phyloP scores from a whole-genome alignment of 2,329 filamentous ascomycete species.

The Trichoderma pleuroti region DNA sequence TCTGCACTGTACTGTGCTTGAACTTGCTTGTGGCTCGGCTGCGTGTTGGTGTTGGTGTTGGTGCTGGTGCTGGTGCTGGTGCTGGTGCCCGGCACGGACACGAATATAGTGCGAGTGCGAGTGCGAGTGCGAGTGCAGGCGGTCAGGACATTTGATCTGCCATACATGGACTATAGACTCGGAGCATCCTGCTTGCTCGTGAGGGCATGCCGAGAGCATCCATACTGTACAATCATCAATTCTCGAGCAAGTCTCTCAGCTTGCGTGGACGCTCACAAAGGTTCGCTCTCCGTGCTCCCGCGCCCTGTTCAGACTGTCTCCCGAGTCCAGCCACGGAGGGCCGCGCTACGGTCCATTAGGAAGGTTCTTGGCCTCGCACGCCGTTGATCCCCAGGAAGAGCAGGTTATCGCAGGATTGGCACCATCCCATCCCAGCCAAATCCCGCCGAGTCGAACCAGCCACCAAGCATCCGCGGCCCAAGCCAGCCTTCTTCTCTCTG shows the following conservation, averaged over 20 bases:
- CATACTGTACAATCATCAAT: too few species aligned
- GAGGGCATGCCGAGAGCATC: too few species aligned
- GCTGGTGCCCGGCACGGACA: neutral
- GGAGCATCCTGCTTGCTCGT: too few species aligned
- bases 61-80: too few species aligned
- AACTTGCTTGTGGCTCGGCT: neutral
- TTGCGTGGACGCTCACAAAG: too few species aligned
- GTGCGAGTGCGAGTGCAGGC: neutral
- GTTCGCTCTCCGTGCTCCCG: slow-evolving; percentile 8
- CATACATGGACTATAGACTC: too few species aligned
- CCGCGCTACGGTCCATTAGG: slow-evolving; percentile 14
- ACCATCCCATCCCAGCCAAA: neutral
- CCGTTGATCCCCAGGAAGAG: neutral
- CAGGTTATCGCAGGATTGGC: slow-evolving; percentile 15
- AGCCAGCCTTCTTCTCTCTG: neutral
- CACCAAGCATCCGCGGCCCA: neutral
- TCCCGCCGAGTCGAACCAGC: too few species aligned
- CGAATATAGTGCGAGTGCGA: neutral
- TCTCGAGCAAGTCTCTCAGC: neutral
- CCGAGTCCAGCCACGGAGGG: neutral
- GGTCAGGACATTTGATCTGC: neutral
- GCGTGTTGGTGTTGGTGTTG: too few species aligned
- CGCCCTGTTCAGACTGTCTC: slow-evolving; percentile 4
- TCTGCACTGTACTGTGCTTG: too few species aligned
- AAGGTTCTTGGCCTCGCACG: slow-evolving; percentile 16